Percentiles rank a stretch among this genome's conserved stretches.
phyloP scores from a whole-genome alignment of 2,329 filamentous ascomycete genomes.

The Colletotrichum chrysophilum region DNA sequence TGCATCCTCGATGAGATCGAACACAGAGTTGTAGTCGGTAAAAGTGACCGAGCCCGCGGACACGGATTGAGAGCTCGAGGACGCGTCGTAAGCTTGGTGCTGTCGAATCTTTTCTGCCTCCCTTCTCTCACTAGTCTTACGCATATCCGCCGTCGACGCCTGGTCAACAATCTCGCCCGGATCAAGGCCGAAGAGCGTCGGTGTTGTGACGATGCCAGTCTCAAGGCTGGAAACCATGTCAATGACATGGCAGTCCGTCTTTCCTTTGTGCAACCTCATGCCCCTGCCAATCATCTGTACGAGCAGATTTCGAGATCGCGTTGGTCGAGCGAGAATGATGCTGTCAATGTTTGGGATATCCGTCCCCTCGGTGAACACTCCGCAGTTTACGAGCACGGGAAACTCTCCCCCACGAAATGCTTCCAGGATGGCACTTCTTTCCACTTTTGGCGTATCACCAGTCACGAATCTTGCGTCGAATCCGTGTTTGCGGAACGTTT shows the following conservation, averaged over 20 bases:
- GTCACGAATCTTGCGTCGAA: conserved; percentile 90
- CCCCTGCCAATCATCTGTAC: conserved; percentile 98
- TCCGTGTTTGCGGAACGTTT: conserved; percentile 76
- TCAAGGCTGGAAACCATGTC: conserved; percentile 91
- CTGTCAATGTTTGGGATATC: conserved; percentile 98
- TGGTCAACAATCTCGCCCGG: conserved; percentile 76
- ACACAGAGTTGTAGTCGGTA: conserved; percentile 90
- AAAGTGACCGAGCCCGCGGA: conserved; percentile 68
- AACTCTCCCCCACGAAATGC: conserved; percentile 79
- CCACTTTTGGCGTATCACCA: conserved; percentile 73
- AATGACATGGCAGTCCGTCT: conserved; percentile 90
- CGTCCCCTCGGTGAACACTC: conserved; percentile 95
- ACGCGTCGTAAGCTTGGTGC: conserved; percentile 20
- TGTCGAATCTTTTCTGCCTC: conserved; percentile 45
- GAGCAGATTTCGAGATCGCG: conserved; percentile 88
- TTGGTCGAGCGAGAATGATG: conserved; percentile 85
- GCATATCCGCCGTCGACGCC: conserved; percentile 68
- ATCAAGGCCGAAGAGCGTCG: conserved; percentile 91
- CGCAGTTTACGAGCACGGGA: conserved; percentile 91
- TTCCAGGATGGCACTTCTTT: conserved; percentile 73
- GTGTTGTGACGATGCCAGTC: conserved; percentile 86
- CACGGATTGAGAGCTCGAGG: not conserved
- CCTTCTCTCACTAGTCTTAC: conserved; percentile 54
- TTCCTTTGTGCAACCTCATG: conserved; percentile 81
- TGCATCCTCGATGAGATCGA: conserved; percentile 85